A percentile compares a stretch with the other conserved stretches of the same genome.
Conservation (phyloP, 1,139 yeast genomes). For the Eremothecium cymbalariae region DNA sequence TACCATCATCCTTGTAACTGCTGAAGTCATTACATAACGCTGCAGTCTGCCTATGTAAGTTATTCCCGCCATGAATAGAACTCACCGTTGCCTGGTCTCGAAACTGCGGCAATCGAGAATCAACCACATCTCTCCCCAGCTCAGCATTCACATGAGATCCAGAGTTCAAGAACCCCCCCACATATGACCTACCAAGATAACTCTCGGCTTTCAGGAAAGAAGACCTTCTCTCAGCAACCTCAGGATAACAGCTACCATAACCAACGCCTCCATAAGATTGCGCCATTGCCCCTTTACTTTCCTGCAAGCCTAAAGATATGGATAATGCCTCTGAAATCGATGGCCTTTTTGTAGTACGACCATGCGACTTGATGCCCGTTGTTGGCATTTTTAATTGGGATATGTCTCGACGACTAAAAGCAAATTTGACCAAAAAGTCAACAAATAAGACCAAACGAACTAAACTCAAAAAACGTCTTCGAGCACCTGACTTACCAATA, state of each 20-base stretch:
- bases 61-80: constrained; percentile 25
- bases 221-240: background rate
- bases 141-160: constrained; percentile 2
- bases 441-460: too few species aligned
- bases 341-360: constrained; percentile 2
- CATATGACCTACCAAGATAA: constrained; percentile 32
- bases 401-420: too few species aligned
- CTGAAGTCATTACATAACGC: constrained; percentile 30
- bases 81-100: constrained; percentile 13
- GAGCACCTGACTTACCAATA: too few species aligned
- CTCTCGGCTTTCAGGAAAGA: constrained; percentile 8
- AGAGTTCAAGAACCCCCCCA: constrained; percentile 27
- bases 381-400: background rate
- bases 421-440: too few species aligned
- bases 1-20: background rate
- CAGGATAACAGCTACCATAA: too few species aligned
- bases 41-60: constrained; percentile 33
- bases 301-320: background rate
- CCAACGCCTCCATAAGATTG: background rate
- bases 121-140: constrained; percentile 8
- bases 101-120: constrained; percentile 10
- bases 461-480: too few species aligned
- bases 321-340: constrained; percentile 2
- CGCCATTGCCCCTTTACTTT: background rate
- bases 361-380: background rate